Evolutionary conservation across 345 rosid species (phyloP).

Genomic region (Melaleuca alternifolia): DNA sequence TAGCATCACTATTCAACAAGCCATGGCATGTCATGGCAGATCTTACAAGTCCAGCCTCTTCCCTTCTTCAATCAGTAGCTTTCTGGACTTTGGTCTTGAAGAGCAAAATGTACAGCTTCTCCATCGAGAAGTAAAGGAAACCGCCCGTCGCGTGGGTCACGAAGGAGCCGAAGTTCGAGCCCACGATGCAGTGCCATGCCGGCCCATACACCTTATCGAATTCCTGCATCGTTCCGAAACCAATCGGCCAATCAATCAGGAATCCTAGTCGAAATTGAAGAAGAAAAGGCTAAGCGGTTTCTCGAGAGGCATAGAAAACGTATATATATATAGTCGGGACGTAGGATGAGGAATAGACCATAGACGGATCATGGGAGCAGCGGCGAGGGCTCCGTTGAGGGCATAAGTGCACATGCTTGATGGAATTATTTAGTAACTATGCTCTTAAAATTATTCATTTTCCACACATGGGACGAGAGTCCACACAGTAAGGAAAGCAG

Average conservation of each 20-base stretch:
- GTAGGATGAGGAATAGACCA: background rate
- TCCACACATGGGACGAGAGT: background rate
- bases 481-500: background rate
- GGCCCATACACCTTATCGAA: constrained; percentile 87
- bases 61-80: constrained; percentile 10
- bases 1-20: background rate
- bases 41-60: background rate
- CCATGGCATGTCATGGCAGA: background rate
- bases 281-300: too few species aligned
- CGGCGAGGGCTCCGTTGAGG: background rate
- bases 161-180: constrained; percentile 73
- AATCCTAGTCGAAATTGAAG: background rate
- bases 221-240: constrained; percentile 31
- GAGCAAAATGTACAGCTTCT: constrained; percentile 51
- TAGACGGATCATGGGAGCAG: background rate
- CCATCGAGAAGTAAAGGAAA: constrained; percentile 81
- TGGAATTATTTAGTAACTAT: background rate
- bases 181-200: constrained; percentile 96
- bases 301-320: background rate
- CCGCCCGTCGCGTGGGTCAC: constrained; percentile 81
- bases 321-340: background rate
- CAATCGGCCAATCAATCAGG: background rate
- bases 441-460: background rate
- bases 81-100: constrained; percentile 61
- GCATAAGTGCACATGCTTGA: background rate